Base-by-base conservation (phyloP, 768 basidiomycete species). In the Suillus sp. region DNA sequence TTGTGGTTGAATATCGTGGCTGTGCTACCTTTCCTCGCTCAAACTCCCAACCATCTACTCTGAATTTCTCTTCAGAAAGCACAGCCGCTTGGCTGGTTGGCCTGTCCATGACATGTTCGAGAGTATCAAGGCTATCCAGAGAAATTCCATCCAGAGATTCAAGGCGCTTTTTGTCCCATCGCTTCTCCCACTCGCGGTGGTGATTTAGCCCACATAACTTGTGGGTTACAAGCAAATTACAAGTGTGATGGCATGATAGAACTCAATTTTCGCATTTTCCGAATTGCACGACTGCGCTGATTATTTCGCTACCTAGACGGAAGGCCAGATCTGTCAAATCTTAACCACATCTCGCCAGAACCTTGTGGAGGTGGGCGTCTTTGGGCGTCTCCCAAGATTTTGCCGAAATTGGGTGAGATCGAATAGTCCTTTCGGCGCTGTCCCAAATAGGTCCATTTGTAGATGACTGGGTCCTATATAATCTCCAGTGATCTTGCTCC, bases 31-130 rank as follows among this genome's bases (percentile, higher is more conserved):
- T 56, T 38, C 55, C 35, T 56, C 55, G 2, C 55, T 27, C 25
- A 56, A 56, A 56, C 55, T 56, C 55, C 55, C 55, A 56, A 56
- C 22, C 50, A 53, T 53, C 51, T 13, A 53, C 51, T 32, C 30
- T 56, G 55, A 18, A 5, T 38, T 56, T 56, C 37, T 38, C 9
- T 56, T 25, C 55, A 38, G 55, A 56, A 56, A 56, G 37, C 37
- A 56, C 55, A 56, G 55, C 55, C 54, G 54, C 11, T 56, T 56
- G 9, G 54, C 35, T 18, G 22, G 22, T 11, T 38, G 55, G 22
- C 22, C 22, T 16, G 25, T 16, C 14, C 22, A 37, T 38, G 37
- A 38, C 55, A 56, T 37, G 16, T 56, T 56, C 55, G 18, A 37
- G 4, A 38, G 37, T 38, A 25, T 37, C 9, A 20, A 38, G 55